Evolutionary conservation across 495 filamentous ascomycete species (phyloP).

Genomic region (Hypoxylon fragiforme): DNA sequence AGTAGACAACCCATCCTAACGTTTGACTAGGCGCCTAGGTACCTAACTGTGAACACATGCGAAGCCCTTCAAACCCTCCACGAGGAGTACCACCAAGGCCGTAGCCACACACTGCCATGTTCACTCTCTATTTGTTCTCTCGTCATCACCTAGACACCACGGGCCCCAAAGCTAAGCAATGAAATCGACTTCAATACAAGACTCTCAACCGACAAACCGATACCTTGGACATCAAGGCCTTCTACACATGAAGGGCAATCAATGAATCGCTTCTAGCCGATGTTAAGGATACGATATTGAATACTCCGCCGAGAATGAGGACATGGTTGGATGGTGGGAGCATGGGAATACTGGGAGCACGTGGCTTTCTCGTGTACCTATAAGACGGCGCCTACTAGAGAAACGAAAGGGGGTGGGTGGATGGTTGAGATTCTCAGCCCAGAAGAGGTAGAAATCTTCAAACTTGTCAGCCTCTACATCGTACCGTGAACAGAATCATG

Average conservation of each 20-base stretch:
- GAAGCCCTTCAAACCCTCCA: too few species aligned
- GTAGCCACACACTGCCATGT: neutral
- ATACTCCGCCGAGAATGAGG: neutral
- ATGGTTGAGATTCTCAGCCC: neutral
- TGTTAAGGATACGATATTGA: neutral
- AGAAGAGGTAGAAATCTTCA: neutral
- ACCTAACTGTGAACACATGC: too few species aligned
- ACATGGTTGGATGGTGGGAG: neutral
- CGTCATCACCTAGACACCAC: constrained; percentile 18
- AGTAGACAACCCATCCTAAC: too few species aligned
- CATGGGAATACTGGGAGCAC: neutral
- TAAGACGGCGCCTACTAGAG: neutral
- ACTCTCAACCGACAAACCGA: constrained; percentile 47
- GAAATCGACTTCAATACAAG: constrained; percentile 43
- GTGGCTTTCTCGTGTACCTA: neutral
- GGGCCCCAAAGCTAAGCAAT: constrained; percentile 33
- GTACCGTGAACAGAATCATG: neutral
- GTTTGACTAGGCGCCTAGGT: too few species aligned
- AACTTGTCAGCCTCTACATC: neutral
- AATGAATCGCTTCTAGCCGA: neutral
- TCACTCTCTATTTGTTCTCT: neutral
- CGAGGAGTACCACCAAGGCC: neutral
- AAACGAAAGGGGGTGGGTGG: neutral
- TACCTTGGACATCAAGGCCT: constrained; percentile 45
- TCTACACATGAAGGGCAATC: constrained; percentile 5